Percentiles rank a stretch among this genome's conserved stretches.
These are phyloP conservation scores for Amoebophrya sp. DNA, from an alignment of 169 alveolate species.

Conservation along the genomic window DNA sequence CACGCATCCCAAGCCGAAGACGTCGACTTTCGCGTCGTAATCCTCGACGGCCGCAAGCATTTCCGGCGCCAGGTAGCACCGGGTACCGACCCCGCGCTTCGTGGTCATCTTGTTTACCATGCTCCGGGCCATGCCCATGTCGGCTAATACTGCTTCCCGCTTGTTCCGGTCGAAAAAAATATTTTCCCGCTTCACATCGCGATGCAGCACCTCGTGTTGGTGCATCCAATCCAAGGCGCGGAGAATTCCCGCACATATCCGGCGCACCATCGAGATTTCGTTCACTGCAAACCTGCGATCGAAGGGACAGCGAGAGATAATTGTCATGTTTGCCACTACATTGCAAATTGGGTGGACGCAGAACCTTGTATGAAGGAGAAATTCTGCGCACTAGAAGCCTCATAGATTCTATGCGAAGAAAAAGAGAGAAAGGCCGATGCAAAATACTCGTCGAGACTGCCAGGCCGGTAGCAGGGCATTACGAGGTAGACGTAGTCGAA, in stretches of 20 bases:
- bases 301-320: background rate
- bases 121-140: background rate
- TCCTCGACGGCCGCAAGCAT: background rate
- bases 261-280: background rate
- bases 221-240: background rate
- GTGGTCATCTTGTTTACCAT: background rate
- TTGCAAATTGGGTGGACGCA: too few relatives aligned
- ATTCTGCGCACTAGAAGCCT: too few relatives aligned
- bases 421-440: background rate
- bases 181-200: background rate
- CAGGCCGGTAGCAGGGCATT: background rate
- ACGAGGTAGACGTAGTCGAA: background rate
- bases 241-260: background rate
- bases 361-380: too few relatives aligned
- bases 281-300: background rate
- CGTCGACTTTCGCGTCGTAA: background rate
- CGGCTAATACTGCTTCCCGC: background rate
- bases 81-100: background rate
- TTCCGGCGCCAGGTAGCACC: slow-evolving; percentile 11
- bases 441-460: background rate
- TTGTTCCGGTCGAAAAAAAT: background rate
- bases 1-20: slow-evolving; percentile 12
- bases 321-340: background rate
- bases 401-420: too few relatives aligned
- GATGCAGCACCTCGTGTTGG: background rate